phyloP scores from a whole-genome alignment of 2,329 filamentous ascomycete genomes.

The Alternaria infectoria region DNA sequence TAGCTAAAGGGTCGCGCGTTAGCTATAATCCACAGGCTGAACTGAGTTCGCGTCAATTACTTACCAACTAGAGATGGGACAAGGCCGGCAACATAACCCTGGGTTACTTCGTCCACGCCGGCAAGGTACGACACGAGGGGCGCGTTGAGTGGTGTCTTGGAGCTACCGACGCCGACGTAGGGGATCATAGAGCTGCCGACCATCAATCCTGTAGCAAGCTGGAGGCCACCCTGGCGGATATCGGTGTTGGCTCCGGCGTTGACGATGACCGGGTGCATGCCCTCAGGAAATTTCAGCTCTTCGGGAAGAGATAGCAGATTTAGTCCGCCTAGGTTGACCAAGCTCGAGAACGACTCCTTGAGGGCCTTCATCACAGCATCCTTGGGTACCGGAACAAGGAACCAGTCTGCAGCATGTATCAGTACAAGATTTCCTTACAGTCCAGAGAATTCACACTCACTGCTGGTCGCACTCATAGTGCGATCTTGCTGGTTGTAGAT shows the following conservation, averaged over 20 bases:
- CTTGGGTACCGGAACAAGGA: slow-evolving; percentile 10
- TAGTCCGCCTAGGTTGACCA: slow-evolving; percentile 3
- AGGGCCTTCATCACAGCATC: slow-evolving; percentile 9
- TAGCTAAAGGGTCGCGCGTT: neutral
- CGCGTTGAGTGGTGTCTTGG: slow-evolving; percentile 8
- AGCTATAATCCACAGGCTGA: neutral
- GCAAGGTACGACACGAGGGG: slow-evolving; percentile 7
- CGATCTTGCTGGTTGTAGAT: slow-evolving; percentile 12
- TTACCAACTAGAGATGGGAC: slow-evolving; percentile 10
- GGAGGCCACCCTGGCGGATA: slow-evolving; percentile 7
- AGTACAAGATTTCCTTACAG: neutral
- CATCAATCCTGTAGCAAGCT: slow-evolving; percentile 8
- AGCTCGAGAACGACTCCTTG: slow-evolving; percentile 1
- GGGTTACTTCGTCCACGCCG: slow-evolving; percentile 2
- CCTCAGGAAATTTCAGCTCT: neutral
- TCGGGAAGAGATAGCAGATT: slow-evolving; percentile 1
- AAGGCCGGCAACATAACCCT: slow-evolving; percentile 1
- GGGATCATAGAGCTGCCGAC: slow-evolving; percentile 5
- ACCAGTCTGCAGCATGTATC: slow-evolving; percentile 3
- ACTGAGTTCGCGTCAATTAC: neutral
- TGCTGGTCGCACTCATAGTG: slow-evolving; percentile 11
- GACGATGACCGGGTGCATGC: slow-evolving; percentile 13
- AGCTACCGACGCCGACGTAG: slow-evolving; percentile 1
- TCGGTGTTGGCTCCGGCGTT: slow-evolving; percentile 1
- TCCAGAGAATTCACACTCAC: neutral